Conservation (phyloP, 2,329 filamentous ascomycete species). For the Fusarium sp. region DNA sequence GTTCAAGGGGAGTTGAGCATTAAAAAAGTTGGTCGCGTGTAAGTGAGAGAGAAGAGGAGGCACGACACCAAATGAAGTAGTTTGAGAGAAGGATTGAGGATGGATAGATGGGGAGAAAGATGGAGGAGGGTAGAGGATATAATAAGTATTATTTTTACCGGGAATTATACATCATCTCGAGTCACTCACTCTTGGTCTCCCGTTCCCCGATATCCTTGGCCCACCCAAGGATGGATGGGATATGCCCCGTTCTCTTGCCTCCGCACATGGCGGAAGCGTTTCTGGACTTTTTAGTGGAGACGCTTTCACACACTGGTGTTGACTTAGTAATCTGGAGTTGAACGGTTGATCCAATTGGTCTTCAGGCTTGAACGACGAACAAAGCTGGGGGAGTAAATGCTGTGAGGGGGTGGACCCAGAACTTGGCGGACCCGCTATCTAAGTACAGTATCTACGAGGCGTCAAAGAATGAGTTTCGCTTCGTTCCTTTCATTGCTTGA, state of each 20-base stretch:
- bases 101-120: slow-evolving; percentile 9
- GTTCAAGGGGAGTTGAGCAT: slow-evolving; percentile 2
- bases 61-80: slow-evolving; percentile 11
- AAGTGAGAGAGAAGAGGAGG: slow-evolving; percentile 16
- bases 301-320: slow-evolving; percentile 11
- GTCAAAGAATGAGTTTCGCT: neutral
- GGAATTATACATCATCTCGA: slow-evolving; percentile 36
- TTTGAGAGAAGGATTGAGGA: slow-evolving; percentile 5
- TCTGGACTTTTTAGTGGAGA: slow-evolving; percentile 17
- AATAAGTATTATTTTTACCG: slow-evolving; percentile 46
- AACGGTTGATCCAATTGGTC: slow-evolving; percentile 1
- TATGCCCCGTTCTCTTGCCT: slow-evolving; percentile 29
- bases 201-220: slow-evolving; percentile 30
- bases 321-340: slow-evolving; percentile 20
- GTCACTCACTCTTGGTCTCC: slow-evolving; percentile 41
- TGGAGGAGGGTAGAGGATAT: slow-evolving; percentile 33
- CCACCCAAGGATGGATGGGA: slow-evolving; percentile 32
- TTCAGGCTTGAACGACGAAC: neutral
- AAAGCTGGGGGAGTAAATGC: slow-evolving; percentile 43
- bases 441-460: too few species aligned
- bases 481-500: slow-evolving; percentile 9
- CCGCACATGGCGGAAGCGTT: slow-evolving; percentile 26
- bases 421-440: slow-evolving; percentile 36
- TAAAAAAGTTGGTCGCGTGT: slow-evolving; percentile 11
- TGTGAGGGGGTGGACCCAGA: slow-evolving; percentile 17